These are phyloP conservation scores for Collybia sp. DNA, from an alignment of 768 basidiomycete genomes.

Conservation along the genomic window DNA sequence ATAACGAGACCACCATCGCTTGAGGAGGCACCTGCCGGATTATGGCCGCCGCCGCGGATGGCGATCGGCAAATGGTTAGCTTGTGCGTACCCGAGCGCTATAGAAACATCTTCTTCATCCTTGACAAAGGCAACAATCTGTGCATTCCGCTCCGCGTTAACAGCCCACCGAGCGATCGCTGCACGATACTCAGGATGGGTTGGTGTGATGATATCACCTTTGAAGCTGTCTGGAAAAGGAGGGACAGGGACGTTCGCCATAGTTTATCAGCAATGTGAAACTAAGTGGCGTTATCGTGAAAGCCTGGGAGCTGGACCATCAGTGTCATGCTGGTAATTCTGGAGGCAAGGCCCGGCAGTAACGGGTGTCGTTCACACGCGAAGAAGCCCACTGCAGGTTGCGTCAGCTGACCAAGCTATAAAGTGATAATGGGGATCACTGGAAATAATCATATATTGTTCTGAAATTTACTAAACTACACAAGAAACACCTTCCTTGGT, in stretches of 20 bases:
- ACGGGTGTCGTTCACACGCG: too few species aligned
- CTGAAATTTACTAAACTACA: too few species aligned
- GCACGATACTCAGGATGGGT: slow-evolving; percentile 7
- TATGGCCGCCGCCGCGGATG: slow-evolving; percentile 33
- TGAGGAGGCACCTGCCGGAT: slow-evolving; percentile 26
- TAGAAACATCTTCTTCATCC: slow-evolving; percentile 7
- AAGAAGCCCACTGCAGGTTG: too few species aligned
- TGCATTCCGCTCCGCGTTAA: slow-evolving; percentile 13
- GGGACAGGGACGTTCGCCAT: neutral
- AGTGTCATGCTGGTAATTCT: too few species aligned
- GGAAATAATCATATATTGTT: too few species aligned
- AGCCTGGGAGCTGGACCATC: too few species aligned
- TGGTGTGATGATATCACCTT: slow-evolving; percentile 11
- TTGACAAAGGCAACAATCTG: slow-evolving; percentile 14
- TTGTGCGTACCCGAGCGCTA: slow-evolving; percentile 10
- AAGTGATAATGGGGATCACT: too few species aligned
- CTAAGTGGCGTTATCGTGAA: too few species aligned
- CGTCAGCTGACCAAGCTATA: too few species aligned
- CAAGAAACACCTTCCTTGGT: too few species aligned
- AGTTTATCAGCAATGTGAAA: too few species aligned
- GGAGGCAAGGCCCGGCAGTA: too few species aligned
- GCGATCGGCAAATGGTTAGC: slow-evolving; percentile 18
- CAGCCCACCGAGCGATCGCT: slow-evolving; percentile 14
- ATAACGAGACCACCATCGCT: slow-evolving; percentile 33
- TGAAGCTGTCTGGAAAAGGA: neutral